phyloP scores from a whole-genome alignment of 2,329 filamentous ascomycete genomes.

The Mariannaea elegans region DNA sequence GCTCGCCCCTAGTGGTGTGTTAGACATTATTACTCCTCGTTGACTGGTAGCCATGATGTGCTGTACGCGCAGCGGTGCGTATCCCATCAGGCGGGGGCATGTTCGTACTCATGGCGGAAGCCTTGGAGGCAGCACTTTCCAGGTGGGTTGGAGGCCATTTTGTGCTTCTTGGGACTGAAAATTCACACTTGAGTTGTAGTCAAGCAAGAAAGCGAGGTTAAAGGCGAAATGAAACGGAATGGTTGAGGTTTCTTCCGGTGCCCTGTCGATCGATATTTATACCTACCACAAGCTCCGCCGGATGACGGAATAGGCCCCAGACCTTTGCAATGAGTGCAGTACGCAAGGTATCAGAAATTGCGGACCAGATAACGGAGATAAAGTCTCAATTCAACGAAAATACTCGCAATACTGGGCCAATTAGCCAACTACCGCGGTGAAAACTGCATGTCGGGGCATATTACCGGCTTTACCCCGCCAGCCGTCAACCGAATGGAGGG shows the following conservation, averaged over 20 bases:
- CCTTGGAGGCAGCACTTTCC: slow-evolving; percentile 62
- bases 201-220: background rate
- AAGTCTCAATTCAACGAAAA: too few species aligned
- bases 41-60: background rate
- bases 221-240: background rate
- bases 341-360: too few species aligned
- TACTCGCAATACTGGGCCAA: too few species aligned
- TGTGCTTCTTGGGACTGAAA: background rate
- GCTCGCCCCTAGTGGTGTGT: slow-evolving; percentile 52
- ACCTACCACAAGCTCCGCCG: slow-evolving; percentile 8
- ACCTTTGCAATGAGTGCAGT: slow-evolving; percentile 8
- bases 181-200: background rate
- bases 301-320: slow-evolving; percentile 32
- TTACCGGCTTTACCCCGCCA: slow-evolving; percentile 20
- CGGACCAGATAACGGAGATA: too few species aligned
- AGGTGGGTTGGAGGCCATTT: slow-evolving; percentile 64
- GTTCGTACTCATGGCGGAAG: slow-evolving; percentile 61
- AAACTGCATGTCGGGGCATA: background rate
- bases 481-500: background rate
- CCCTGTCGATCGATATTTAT: too few species aligned
- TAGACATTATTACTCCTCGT: background rate
- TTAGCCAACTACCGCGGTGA: slow-evolving; percentile 2
- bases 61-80: background rate
- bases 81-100: background rate
- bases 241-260: background rate